Base-by-base conservation (phyloP, 2,329 filamentous ascomycete species). In the Emmonsiellopsis sp. region DNA sequence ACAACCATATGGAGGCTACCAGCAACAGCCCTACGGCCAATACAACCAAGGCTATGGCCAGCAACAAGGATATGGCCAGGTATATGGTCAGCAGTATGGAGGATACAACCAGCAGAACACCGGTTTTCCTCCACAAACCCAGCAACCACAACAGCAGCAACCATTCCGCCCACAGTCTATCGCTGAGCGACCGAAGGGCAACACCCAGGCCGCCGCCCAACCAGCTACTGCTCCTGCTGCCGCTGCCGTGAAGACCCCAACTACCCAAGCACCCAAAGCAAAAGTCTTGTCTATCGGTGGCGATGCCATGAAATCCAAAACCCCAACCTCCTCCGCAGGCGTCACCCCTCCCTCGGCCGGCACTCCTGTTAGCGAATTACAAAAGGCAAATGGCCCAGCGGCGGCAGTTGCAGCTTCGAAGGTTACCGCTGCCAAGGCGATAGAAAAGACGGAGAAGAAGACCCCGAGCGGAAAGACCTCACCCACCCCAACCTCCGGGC, bases 391-490 rank as follows among this genome's bases (percentile, higher is more conserved):
- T 57, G 68, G 69, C 13, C 33, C 70, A 51, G 69, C 66, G 6
- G 87, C 71, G 39, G 71, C 83, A 2, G 85, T 87, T 59, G 85
- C 86, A 32, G 60, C 88, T 33, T 79, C 90, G 56, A 96, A 96
- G 74, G 84, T 87, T n/a, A 77, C 86, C 2, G 92, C 91, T 4
- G 77, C 83, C 49, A 96, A 96, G 73, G 91, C 92, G 8, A 88
- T 96, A 58, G 89, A 95, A 65, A 95, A 95, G 79, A 86, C 87
- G 0, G 88, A 90, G 52, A 85, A 91, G 67, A 77, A 81, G 52
- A 75, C 80, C 7, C 66, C 74, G 49, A 81, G 81, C 62, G 89
- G 89, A 53, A 87, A 83, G 66, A 85, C 86, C 3, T 93, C 90
- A 1, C 88, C 92, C 14, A 81, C 86, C 5, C 87, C 88, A 7